A percentile compares a stretch with the other conserved stretches of the same genome.
Conservation (phyloP, 495 filamentous ascomycete species). For the Podospora bellae-mahoneyi region DNA sequence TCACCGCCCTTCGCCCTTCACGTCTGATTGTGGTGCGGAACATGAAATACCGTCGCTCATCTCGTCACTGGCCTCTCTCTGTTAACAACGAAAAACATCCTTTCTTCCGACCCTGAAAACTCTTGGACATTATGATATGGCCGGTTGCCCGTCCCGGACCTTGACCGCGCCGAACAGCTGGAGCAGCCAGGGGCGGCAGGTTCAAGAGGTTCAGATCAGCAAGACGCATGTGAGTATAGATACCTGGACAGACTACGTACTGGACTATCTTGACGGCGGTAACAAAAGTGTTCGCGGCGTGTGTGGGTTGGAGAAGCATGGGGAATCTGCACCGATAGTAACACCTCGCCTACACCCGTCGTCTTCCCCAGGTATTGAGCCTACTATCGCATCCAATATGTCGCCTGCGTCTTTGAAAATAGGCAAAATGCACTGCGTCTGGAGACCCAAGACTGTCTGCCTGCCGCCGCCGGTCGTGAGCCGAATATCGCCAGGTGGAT, state of each 20-base stretch:
- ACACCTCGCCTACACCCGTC: slow-evolving; percentile 20
- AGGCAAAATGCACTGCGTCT: slow-evolving; percentile 29
- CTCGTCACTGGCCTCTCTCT: slow-evolving; percentile 12
- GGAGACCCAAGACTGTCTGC: slow-evolving; percentile 6
- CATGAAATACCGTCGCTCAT: slow-evolving; percentile 22
- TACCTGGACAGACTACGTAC: background rate
- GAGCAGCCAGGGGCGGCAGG: background rate
- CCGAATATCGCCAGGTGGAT: background rate
- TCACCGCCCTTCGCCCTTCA: slow-evolving; percentile 9
- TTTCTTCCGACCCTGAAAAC: background rate
- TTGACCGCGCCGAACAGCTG: background rate
- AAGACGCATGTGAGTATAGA: background rate
- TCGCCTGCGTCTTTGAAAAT: slow-evolving; percentile 18
- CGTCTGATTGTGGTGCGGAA: slow-evolving; percentile 19
- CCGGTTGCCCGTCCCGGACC: background rate
- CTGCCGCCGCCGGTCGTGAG: slow-evolving; percentile 9
- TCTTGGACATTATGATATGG: background rate
- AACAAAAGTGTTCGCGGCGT: background rate
- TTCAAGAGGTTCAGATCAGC: background rate
- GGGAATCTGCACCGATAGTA: slow-evolving; percentile 17
- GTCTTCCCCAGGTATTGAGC: slow-evolving; percentile 23
- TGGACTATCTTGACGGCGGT: background rate
- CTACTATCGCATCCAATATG: slow-evolving; percentile 27
- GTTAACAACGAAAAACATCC: background rate
- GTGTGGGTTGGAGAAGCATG: background rate